Conservation (phyloP, 169 alveolate genomes). For the Eimeria maxima region DNA sequence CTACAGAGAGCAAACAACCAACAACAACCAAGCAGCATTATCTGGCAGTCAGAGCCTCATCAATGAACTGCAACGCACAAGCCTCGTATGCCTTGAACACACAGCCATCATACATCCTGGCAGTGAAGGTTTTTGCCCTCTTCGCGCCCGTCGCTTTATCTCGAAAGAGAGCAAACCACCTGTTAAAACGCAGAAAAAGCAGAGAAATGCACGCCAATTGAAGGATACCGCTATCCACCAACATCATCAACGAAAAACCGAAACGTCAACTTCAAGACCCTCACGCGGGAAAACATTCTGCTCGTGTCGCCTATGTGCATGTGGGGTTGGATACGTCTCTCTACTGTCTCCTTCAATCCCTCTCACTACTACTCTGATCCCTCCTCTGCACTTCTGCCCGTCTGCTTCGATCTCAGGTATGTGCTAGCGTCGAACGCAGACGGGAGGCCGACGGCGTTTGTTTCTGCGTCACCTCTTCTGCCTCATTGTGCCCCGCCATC, state of each 20-base stretch:
- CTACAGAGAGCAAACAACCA: neutral
- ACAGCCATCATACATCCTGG: slow-evolving; percentile 47
- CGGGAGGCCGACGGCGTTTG: no score
- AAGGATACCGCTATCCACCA: neutral
- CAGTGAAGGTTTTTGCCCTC: slow-evolving; percentile 8
- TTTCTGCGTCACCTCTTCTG: no score
- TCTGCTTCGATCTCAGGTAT: no score
- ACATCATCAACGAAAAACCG: neutral
- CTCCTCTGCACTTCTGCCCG: no score
- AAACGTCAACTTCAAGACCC: no score
- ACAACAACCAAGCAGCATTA: neutral
- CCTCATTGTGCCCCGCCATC: no score
- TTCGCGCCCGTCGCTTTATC: slow-evolving; percentile 39
- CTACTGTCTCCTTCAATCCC: no score
- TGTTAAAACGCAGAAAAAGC: neutral
- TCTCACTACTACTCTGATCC: no score
- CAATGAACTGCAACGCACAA: neutral
- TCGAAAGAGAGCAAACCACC: slow-evolving; percentile 40
- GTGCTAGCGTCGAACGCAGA: no score
- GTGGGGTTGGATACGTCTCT: no score
- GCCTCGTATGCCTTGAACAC: slow-evolving; percentile 38
- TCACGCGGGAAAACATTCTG: no score
- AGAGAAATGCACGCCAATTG: neutral
- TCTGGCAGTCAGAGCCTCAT: neutral
- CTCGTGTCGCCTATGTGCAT: no score